A percentile compares a stretch with the other conserved stretches of the same genome.
Conservation (phyloP, 495 filamentous ascomycete species). For the Astrothelium macrocarpum region DNA sequence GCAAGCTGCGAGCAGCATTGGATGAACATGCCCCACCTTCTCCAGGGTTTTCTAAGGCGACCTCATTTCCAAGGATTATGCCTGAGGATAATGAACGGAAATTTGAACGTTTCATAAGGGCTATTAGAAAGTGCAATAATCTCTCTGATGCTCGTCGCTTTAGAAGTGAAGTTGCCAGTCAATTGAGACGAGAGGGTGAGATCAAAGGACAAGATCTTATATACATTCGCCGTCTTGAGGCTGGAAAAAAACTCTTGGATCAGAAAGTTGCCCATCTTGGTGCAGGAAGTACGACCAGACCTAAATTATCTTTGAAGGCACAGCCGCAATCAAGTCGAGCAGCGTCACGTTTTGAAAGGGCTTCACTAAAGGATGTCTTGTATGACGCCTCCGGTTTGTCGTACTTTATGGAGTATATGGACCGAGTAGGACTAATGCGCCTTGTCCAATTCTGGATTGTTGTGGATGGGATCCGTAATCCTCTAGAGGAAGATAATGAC, state of each 20-base stretch:
- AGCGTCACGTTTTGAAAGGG: constrained; percentile 53
- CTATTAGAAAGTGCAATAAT: constrained; percentile 79
- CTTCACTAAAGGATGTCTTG: constrained; percentile 69
- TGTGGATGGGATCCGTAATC: constrained; percentile 93
- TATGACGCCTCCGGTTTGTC: constrained; percentile 82
- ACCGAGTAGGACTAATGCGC: constrained; percentile 74
- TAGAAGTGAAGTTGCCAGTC: constrained; percentile 83
- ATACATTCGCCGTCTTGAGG: constrained; percentile 80
- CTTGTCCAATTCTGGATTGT: constrained; percentile 98
- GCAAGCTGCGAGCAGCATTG: constrained; percentile 83
- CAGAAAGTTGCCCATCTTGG: constrained; percentile 78
- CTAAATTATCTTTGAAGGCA: constrained; percentile 23
- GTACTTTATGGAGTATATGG: constrained; percentile 99
- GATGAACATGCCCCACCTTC: constrained; percentile 88
- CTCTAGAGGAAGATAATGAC: constrained; percentile 75
- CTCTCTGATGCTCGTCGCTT: constrained; percentile 90
- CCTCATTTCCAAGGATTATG: constrained; percentile 56
- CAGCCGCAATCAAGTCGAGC: neutral
- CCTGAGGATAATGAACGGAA: constrained; percentile 73
- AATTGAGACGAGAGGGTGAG: constrained; percentile 75
- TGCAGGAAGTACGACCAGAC: constrained; percentile 47
- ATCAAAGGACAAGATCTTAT: constrained; percentile 70
- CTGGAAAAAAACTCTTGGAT: constrained; percentile 81
- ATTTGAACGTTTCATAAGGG: constrained; percentile 89
- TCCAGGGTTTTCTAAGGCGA: constrained; percentile 42